Base-by-base conservation (phyloP, 768 basidiomycete species). In the Calvatia gigantea region DNA sequence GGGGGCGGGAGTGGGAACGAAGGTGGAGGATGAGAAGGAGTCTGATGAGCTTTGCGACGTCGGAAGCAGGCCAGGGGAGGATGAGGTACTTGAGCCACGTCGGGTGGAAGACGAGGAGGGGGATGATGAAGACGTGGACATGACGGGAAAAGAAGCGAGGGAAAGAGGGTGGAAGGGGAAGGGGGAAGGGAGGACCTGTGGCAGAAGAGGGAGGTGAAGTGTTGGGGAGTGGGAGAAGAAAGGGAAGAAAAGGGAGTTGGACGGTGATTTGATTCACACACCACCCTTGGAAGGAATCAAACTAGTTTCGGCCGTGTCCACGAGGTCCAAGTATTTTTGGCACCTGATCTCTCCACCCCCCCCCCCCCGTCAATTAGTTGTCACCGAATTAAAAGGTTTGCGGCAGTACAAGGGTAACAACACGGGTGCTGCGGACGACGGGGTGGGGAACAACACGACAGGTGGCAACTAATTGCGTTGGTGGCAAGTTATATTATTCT, bases 301-400 rank as follows among this genome's bases (percentile, higher is more conserved):
- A 21, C 32, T 38, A 46, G 17, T 17, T 42, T 42, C 41, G 41
- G 41, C 41, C 41, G 41, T 42, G 23, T 21, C 41, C 53, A 54
- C 53, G 39, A 41, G 44, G 33, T 38, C 33, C n/a, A 25, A 17
- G 28, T 54, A 54, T 54, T 54, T 54, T 54, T 54, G 53, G 53
- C 43, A 23, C 9, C 1, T 23, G 41, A 12, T 0, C 27, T 38
- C 44, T 45, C 53, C 17, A 38, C 27, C 37, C 21, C 19, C 31
- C 25, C n/a, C n/a, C n/a, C n/a, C n/a, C 15, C 15, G 15, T 35
- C 33, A 35, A 35, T 35, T 35, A 15, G 33, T 35, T n/a, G n/a
- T n/a, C n/a, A n/a, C n/a, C n/a, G n/a, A n/a, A n/a, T n/a, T n/a
- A n/a, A n/a, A n/a, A n/a, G n/a, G n/a, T n/a, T n/a, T n/a, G n/a